Evolutionary conservation across 371 early-diverging fungal genomes (phyloP).

Genomic region (Mucor velutinosus): DNA sequence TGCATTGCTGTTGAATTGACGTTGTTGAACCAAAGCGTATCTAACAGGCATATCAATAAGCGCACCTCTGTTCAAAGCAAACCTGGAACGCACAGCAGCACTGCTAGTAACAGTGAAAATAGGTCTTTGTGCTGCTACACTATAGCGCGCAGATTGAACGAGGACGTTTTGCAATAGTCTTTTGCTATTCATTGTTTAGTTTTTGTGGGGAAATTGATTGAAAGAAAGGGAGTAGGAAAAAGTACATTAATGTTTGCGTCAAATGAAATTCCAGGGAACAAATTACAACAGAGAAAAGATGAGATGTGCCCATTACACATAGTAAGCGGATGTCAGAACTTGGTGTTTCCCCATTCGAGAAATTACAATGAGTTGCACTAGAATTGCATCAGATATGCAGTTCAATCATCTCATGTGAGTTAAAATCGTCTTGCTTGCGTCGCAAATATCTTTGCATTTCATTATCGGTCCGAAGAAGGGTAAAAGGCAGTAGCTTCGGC

Average conservation of each 20-base stretch:
- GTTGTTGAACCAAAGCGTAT: background rate
- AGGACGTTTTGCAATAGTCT: constrained; percentile 11
- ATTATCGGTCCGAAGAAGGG: background rate
- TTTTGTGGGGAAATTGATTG: background rate
- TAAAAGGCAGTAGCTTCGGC: background rate
- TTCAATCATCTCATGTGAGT: background rate
- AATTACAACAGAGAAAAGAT: background rate
- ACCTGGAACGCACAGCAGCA: background rate
- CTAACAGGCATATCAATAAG: background rate
- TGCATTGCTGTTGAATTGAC: constrained; percentile 2
- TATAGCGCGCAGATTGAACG: background rate
- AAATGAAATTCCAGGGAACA: background rate
- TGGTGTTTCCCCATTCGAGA: background rate
- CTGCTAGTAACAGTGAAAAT: background rate
- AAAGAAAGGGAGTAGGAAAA: background rate
- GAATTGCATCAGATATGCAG: background rate
- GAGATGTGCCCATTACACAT: background rate
- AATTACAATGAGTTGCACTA: background rate
- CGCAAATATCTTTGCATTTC: background rate
- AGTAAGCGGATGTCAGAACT: background rate
- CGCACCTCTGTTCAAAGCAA: background rate
- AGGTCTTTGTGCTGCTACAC: background rate
- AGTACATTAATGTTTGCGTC: background rate
- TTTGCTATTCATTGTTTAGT: background rate
- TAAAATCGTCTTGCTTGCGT: background rate